A percentile compares a stretch with the other conserved stretches of the same genome.
Evolutionary conservation across 805 yeast genomes (phyloP).

Genomic region (Nadsonia fulvescens): DNA sequence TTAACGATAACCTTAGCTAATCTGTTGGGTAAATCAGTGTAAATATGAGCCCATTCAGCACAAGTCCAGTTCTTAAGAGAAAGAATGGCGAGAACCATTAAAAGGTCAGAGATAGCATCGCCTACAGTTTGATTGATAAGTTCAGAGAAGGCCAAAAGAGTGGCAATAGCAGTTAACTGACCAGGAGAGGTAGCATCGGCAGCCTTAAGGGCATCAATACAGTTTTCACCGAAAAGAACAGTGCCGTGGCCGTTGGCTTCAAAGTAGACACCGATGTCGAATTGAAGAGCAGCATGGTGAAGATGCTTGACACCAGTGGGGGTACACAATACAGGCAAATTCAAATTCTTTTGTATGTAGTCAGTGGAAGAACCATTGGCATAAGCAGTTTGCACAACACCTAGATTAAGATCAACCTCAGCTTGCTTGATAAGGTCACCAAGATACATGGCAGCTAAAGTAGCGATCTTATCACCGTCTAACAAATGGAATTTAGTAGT

Average conservation of each 20-base stretch:
- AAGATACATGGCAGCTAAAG: constrained; percentile 56
- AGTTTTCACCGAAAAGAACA: constrained; percentile 52
- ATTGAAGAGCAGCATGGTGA: constrained; percentile 77
- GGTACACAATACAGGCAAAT: constrained; percentile 70
- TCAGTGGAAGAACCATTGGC: constrained; percentile 87
- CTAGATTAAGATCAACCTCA: constrained; percentile 28
- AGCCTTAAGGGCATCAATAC: constrained; percentile 21
- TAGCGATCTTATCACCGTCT: constrained; percentile 90
- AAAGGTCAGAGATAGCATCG: constrained; percentile 85
- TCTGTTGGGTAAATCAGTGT: constrained; percentile 74
- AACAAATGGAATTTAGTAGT: constrained; percentile 23
- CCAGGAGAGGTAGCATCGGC: constrained; percentile 23
- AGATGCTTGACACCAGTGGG: constrained; percentile 94
- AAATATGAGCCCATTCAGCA: constrained; percentile 54
- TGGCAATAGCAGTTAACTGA: constrained; percentile 31
- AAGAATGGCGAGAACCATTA: constrained; percentile 54
- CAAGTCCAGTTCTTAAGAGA: constrained; percentile 41
- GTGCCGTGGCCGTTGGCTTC: constrained; percentile 99
- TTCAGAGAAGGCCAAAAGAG: constrained; percentile 42
- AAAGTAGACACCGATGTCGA: constrained; percentile 84
- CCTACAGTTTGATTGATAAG: constrained; percentile 96
- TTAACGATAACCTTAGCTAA: constrained; percentile 67
- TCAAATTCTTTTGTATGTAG: constrained; percentile 40
- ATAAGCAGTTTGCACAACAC: constrained; percentile 93
- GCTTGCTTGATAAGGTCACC: constrained; percentile 30